Base-by-base conservation (phyloP, 139 green algal species). In the Microglena sp. region DNA sequence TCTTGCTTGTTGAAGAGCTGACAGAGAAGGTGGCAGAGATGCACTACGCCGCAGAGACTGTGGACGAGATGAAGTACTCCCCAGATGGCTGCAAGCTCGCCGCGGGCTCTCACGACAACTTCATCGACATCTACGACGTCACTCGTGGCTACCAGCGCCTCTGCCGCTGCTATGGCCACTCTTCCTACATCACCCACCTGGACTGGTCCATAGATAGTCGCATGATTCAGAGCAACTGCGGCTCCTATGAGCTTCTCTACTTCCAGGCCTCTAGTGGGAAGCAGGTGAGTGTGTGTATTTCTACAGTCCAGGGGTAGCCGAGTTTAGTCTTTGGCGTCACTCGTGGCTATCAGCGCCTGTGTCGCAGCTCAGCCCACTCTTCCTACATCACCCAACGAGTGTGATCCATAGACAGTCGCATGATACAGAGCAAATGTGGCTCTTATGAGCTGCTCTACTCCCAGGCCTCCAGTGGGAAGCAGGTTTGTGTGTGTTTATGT, bases 391-490 rank as follows among this genome's bases (percentile, higher is more conserved):
- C 54, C 7, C 72, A 82, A 53, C 33, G 87, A 1, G 84, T 88
- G 67, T 90, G 77, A 75, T 82, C 71, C 2, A 28, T 50, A 0
- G 78, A 90, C 61, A 44, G 60, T 22, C 61, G 44, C 5, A 46
- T 85, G 11, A 62, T 90, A 0, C 77, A 82, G 70, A 82, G 71
- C 24, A 87, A 60, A 30, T 78, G 74, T 55, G 69, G 77, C 1
- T 71, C 76, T 1, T 86, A 84, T 43, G 82, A 88, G 71, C 60
- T 89, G 58, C 68, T 90, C 34, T 82, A 84, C 66, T 86, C 76
- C 57, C 73, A 86, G 53, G 65, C 74, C 1, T n/a, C 22, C n/a
- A 84, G 69, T 33, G 79, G 81, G 35, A 80, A 81, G 40, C 78
- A 84, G 70, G 66, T 45, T n/a, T 50, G n/a, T n/a, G n/a, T n/a